phyloP scores from a whole-genome alignment of 2,329 filamentous ascomycete genomes.

The Clarireedia hainanense region DNA sequence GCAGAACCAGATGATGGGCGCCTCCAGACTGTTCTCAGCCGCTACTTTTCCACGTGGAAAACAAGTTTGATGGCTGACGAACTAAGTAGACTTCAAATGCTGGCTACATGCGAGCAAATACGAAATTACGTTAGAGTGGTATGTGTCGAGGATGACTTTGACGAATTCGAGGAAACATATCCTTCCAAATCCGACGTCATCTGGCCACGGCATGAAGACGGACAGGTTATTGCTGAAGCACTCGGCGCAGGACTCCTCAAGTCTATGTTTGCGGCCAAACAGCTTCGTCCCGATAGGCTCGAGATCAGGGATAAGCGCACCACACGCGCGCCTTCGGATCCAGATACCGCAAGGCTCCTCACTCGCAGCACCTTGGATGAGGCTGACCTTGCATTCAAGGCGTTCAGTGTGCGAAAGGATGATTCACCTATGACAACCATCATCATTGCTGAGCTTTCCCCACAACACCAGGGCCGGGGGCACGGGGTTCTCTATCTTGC shows the following conservation, averaged over 20 bases:
- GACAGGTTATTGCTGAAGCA: conserved; percentile 8
- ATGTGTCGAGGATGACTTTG: conserved; percentile 8
- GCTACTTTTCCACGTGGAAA: conserved; percentile 10
- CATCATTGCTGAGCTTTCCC: conserved; percentile 9
- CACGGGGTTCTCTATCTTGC: conserved; percentile 7
- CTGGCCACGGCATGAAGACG: conserved; percentile 9
- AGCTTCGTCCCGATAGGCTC: conserved; percentile 10
- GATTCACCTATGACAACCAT: conserved; percentile 4
- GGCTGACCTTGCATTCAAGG: conserved; percentile 8
- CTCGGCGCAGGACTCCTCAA: conserved; percentile 10
- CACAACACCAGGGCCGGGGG: conserved; percentile 9
- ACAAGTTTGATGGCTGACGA: conserved; percentile 10
- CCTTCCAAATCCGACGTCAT: conserved; percentile 5
- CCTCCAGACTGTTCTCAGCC: conserved; percentile 6
- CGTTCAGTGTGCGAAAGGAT: conserved; percentile 3
- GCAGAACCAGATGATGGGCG: conserved; percentile 7
- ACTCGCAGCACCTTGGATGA: conserved; percentile 9
- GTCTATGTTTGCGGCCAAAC: conserved; percentile 9
- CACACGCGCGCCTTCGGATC: background rate
- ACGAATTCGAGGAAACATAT: conserved; percentile 1
- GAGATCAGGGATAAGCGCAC: conserved; percentile 10
- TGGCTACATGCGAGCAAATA: conserved; percentile 8
- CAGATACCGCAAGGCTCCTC: conserved; percentile 7
- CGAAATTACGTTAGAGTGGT: conserved; percentile 9
- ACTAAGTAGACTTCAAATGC: conserved; percentile 9